These are phyloP conservation scores for Wallacemonas sp. DNA, from an alignment of 208 protist genomes.

Conservation along the genomic window DNA sequence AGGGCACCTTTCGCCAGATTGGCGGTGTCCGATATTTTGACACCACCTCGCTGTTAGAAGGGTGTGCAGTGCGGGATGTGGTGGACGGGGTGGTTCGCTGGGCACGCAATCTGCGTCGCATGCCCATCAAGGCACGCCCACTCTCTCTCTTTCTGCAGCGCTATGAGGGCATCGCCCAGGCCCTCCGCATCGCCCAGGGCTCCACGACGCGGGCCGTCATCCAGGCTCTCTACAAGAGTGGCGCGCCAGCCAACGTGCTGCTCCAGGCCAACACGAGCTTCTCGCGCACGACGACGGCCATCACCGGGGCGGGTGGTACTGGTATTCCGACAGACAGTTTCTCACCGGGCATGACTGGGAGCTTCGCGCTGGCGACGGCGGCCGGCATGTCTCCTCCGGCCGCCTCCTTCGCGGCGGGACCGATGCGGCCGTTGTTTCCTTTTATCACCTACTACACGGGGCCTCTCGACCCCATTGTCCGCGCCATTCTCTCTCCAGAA, in stretches of 20 bases:
- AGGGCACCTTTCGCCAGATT: conserved; percentile 59
- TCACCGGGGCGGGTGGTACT: not conserved
- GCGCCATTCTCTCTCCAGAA: conserved; percentile 42
- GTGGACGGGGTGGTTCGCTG: conserved; percentile 42
- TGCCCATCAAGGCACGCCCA: conserved; percentile 57
- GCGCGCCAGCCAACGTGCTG: conserved; percentile 14
- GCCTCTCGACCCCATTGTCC: conserved; percentile 52
- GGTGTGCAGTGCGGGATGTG: conserved; percentile 43
- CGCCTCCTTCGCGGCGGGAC: not conserved
- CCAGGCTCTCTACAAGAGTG: conserved; percentile 10
- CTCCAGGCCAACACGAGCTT: conserved; percentile 20
- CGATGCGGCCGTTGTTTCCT: not conserved
- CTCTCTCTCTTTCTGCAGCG: conserved; percentile 61
- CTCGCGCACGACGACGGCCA: conserved; percentile 13
- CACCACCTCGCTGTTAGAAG: conserved; percentile 39
- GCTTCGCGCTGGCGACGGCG: not conserved
- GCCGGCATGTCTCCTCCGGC: not conserved
- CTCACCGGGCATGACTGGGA: conserved; percentile 8
- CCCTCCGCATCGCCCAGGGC: conserved; percentile 27
- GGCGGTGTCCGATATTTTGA: conserved; percentile 64
- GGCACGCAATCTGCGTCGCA: conserved; percentile 42
- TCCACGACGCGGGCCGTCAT: conserved; percentile 5
- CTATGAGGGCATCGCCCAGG: conserved; percentile 52
- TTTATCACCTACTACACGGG: conserved; percentile 58
- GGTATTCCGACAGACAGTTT: conserved; percentile 5